These are phyloP conservation scores for Pichia heedii DNA, from an alignment of 805 yeast species.

Conservation along the genomic window DNA sequence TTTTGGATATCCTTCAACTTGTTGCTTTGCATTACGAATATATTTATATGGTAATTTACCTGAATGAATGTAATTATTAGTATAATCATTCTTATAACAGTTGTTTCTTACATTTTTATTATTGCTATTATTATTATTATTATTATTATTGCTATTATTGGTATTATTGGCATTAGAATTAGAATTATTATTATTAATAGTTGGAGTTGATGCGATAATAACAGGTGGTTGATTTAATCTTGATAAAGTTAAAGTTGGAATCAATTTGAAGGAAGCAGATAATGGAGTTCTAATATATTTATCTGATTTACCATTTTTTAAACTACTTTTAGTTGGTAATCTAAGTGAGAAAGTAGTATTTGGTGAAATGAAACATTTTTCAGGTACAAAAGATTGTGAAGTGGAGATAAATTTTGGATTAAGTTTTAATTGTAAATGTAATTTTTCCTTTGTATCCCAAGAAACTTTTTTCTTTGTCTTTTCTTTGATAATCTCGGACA, in stretches of 20 bases:
- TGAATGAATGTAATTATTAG: slow-evolving; percentile 58
- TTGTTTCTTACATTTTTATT: background rate
- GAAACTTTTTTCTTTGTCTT: slow-evolving; percentile 3
- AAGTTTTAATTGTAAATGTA: slow-evolving; percentile 2
- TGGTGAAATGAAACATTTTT: background rate
- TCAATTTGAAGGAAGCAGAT: background rate
- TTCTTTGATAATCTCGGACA: background rate
- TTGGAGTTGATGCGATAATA: background rate
- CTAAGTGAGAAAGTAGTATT: background rate
- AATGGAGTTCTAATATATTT: background rate
- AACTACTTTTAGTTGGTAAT: background rate
- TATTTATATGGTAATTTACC: slow-evolving; percentile 53
- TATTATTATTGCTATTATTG: background rate
- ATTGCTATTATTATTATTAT: background rate
- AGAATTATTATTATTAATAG: background rate
- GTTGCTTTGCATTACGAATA: slow-evolving; percentile 55
- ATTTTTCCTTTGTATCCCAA: slow-evolving; percentile 3
- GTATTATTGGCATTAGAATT: background rate
- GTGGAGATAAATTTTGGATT: background rate
- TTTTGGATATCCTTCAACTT: slow-evolving; percentile 82
- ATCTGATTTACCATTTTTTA: background rate
- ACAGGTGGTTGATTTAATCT: background rate
- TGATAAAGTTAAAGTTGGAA: background rate
- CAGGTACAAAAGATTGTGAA: background rate
- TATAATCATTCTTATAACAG: slow-evolving; percentile 57